Conservation (phyloP, 129 eudicot genomes). For the Smallanthus sonchifolius region DNA sequence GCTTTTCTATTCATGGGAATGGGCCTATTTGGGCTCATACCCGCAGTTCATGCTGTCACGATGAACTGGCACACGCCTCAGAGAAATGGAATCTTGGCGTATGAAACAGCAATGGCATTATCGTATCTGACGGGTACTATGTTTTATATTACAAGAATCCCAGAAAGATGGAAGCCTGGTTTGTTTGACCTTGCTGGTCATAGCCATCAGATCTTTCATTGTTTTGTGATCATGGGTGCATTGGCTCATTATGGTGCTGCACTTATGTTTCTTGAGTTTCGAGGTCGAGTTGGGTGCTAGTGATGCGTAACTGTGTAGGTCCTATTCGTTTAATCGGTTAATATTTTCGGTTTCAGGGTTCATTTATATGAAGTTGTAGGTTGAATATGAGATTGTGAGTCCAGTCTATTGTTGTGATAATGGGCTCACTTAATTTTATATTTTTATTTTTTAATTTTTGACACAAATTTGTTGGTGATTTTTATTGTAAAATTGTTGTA, state of each 20-base stretch:
- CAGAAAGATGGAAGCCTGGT: constrained; percentile 84
- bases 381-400: neutral
- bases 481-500: neutral
- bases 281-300: constrained; percentile 13
- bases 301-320: neutral
- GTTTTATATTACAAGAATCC: constrained; percentile 63
- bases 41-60: constrained; percentile 57
- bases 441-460: neutral
- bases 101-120: constrained; percentile 61
- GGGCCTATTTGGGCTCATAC: constrained; percentile 75
- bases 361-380: neutral
- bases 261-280: constrained; percentile 45
- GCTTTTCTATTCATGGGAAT: constrained; percentile 65
- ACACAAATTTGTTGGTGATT: neutral
- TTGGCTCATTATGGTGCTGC: constrained; percentile 84
- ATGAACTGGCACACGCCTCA: constrained; percentile 68
- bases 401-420: neutral
- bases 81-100: constrained; percentile 53
- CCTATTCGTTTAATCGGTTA: neutral
- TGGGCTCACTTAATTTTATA: neutral
- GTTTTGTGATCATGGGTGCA: constrained; percentile 74
- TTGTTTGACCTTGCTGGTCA: constrained; percentile 82
- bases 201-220: constrained; percentile 84
- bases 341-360: neutral
- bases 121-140: constrained; percentile 65